Evolutionary conservation across 176 grass and related monocot genomes (phyloP).

Genomic region (Thinopyrum elongatum): DNA sequence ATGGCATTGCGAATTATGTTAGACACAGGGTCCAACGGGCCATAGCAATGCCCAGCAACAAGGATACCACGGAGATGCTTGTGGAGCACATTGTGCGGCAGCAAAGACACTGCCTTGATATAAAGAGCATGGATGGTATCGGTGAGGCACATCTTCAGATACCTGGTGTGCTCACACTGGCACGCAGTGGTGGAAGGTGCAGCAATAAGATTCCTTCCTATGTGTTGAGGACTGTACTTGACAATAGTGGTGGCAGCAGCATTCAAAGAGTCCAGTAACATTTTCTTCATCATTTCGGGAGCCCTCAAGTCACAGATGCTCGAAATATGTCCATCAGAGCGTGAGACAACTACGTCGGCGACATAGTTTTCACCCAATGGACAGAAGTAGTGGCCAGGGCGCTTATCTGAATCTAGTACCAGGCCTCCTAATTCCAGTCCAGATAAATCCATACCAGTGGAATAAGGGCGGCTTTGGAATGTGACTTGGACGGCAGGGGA

Average conservation of each 20-base stretch:
- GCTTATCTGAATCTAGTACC: too few species aligned
- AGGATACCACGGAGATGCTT: not conserved
- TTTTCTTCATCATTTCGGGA: not conserved
- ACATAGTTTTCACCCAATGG: not conserved
- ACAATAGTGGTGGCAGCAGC: not conserved
- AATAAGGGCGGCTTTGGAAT: not conserved
- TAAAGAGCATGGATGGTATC: constrained; percentile 7
- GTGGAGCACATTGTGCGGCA: not conserved
- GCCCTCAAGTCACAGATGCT: not conserved
- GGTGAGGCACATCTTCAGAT: not conserved
- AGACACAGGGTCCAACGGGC: too few species aligned
- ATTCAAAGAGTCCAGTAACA: not conserved
- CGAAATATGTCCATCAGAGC: not conserved
- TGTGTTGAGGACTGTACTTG: not conserved
- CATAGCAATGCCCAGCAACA: not conserved
- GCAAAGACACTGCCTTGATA: not conserved
- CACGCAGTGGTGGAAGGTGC: not conserved
- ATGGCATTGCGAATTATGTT: not conserved
- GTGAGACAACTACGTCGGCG: not conserved
- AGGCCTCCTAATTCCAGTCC: not conserved
- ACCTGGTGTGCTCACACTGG: constrained; percentile 3
- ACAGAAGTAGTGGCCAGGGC: not conserved
- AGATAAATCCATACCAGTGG: not conserved
- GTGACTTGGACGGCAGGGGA: not conserved
- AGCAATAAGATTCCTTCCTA: not conserved